Conservation (phyloP, 2,329 filamentous ascomycete genomes). For the Fusarium transvaalense region DNA sequence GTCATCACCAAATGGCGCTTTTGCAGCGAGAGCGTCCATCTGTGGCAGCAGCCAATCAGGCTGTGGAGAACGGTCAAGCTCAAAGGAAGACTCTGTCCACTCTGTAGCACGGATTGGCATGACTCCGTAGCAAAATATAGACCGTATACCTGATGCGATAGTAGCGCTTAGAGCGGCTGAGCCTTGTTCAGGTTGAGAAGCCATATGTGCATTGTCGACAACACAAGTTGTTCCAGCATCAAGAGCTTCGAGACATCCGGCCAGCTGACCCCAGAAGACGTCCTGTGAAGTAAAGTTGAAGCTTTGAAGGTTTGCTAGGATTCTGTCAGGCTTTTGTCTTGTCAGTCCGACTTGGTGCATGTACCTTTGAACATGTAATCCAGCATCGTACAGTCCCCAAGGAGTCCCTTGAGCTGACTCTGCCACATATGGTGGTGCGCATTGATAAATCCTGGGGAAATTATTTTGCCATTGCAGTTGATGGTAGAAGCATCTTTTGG, state of each 20-base stretch:
- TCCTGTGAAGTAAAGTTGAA: background rate
- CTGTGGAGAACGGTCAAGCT: background rate
- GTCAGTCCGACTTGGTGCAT: fast-evolving
- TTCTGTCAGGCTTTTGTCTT: background rate
- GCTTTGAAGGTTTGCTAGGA: slow-evolving; percentile 12
- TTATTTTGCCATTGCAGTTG: background rate
- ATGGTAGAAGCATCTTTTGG: fast-evolving
- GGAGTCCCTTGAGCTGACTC: slow-evolving; percentile 11
- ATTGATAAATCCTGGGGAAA: background rate
- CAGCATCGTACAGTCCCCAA: slow-evolving; percentile 14
- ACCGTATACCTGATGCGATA: background rate
- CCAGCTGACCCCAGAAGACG: slow-evolving; percentile 18
- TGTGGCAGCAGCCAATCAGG: slow-evolving; percentile 16
- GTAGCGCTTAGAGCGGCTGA: slow-evolving; percentile 3
- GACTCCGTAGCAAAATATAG: slow-evolving; percentile 1
- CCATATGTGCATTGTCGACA: slow-evolving; percentile 12
- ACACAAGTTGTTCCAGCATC: slow-evolving; percentile 18
- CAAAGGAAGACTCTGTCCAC: slow-evolving; percentile 18
- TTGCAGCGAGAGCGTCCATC: background rate
- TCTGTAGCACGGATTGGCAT: background rate
- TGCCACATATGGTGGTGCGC: slow-evolving; percentile 21
- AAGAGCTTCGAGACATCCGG: slow-evolving; percentile 2
- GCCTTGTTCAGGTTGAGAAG: background rate
- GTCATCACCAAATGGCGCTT: slow-evolving; percentile 11
- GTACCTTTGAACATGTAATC: slow-evolving; percentile 19